Base-by-base conservation (phyloP, 371 early-diverging fungal genomes). In the Coemansia sp. region DNA sequence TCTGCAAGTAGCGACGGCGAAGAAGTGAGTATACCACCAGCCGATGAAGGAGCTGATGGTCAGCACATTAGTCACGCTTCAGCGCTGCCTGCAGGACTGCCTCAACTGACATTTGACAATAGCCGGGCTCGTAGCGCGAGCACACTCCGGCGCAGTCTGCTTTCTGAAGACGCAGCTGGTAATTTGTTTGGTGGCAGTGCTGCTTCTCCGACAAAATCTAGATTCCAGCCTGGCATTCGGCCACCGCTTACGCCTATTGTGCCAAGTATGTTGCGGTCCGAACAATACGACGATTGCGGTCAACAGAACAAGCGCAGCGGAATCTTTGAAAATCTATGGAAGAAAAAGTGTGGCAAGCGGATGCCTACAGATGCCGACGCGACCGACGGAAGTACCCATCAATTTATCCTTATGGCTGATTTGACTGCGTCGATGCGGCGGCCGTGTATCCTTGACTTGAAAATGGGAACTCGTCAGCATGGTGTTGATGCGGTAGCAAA, bases 381-480 rank as follows among this genome's bases (percentile, higher is more conserved):
- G 11, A 51, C 67, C 24, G 74, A 75, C 5, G 80, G 80, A 48
- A 79, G 68, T 31, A 80, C 81, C 24, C 85, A 87, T 63, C 87
- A 92, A 78, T 88, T 95, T 68, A 85, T 97, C 65, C 79, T 97
- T 7, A 79, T 98, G 80, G 88, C 95, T 62, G 98, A 98, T 80
- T 80, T 98, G 60, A 97, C 98, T 0, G 89, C 91, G 18, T 90
- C 92, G 1, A 82, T 93, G 62, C 83, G 84, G 72, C 86, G 86
- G 34, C 98, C 98, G 0, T 97, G 97, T 65, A 91, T 98, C 5
- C 81, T 98, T 59, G 97, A 98, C 79, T 83, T 98, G 53, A 98
- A 98, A 70, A 97, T 98, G 97, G 98, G 98, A 14, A 96, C 95
- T 5, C 84, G 98, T 1, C 98, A 98, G 79, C 91, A 96, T 72